These are phyloP conservation scores for Fragosphaeria purpurea DNA, from an alignment of 2,329 filamentous ascomycete genomes.

Conservation along the genomic window DNA sequence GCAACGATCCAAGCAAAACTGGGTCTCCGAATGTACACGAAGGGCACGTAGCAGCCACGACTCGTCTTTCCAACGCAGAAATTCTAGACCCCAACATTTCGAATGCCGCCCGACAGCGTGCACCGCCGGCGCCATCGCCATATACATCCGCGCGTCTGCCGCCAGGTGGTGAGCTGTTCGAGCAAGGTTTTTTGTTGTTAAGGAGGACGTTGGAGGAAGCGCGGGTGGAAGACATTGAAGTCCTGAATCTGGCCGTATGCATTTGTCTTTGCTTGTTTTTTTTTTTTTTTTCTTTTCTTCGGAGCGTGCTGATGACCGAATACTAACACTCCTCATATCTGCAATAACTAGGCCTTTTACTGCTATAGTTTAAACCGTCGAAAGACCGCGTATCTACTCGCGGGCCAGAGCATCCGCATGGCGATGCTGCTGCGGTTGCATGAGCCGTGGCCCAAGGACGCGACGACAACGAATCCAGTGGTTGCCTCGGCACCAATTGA, in stretches of 20 bases:
- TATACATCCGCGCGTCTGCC: neutral
- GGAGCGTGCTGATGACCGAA: neutral
- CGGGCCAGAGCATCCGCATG: constrained; percentile 33
- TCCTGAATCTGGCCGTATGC: neutral
- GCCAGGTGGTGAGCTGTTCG: constrained; percentile 11
- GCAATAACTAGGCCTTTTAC: neutral
- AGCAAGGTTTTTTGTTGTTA: constrained; percentile 10
- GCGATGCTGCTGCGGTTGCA: constrained; percentile 35
- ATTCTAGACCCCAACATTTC: too few species aligned
- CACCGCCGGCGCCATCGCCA: neutral
- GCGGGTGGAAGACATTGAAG: constrained; percentile 1
- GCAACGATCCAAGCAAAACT: neutral
- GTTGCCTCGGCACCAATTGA: too few species aligned
- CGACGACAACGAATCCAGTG: too few species aligned
- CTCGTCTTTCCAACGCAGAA: too few species aligned
- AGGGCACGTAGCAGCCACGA: too few species aligned
- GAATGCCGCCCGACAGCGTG: neutral
- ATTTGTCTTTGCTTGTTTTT: neutral
- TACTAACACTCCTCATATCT: neutral
- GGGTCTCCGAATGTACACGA: too few species aligned
- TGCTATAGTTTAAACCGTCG: constrained; percentile 9
- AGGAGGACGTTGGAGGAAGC: neutral
- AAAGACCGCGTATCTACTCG: constrained; percentile 17
- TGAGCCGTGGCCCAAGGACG: constrained; percentile 23
- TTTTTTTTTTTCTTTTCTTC: too few species aligned